Base-by-base conservation (phyloP, 169 alveolate species). In the Plasmodium malariae region DNA sequence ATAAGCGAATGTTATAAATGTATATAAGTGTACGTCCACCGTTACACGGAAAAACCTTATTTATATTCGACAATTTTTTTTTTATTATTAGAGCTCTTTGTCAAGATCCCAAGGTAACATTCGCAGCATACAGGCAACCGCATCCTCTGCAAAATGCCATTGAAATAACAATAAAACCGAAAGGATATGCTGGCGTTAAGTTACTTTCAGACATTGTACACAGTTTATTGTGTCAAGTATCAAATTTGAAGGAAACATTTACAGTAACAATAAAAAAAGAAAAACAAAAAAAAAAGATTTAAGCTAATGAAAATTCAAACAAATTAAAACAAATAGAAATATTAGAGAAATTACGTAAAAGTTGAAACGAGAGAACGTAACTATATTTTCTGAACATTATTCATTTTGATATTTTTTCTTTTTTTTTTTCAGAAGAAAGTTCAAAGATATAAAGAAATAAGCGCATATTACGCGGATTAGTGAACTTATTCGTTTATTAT, bases 121-220 rank as follows among this genome's bases (percentile, higher is more conserved):
- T 85, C 40, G 74, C 92, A 1, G 92, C 92, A 12, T 85, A 69
- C 49, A 85, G 92, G 55, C 74, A 69, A 34, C 92, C 92, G 21
- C 92, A 85, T 30, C 92, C 92, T 45, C 74, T 85, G 17, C 74
- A 69, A 85, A 68, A 85, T 72, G 59, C 43, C 0, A 70, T 85
- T 45, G 92, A 85, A 65, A 85, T 85, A 55, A 69, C 85, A 11
- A 70, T 85, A 2, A 85, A 60, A 43, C 92, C 92, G 17, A 85
- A 69, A 51, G 92, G 92, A 17, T 85, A 69, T 57, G 87, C 87
- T 11, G 92, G 92, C 19, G 92, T 70, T 14, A 85, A 85, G 19
- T 57, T 85, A 62, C 87, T 85, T 69, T 62, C 92, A 69, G 92
- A 68, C 19, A 85, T 69, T 49, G 69, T 85, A 24, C 28, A 37